phyloP scores from a whole-genome alignment of 202 grass and related monocot species.

The Setaria italica region DNA sequence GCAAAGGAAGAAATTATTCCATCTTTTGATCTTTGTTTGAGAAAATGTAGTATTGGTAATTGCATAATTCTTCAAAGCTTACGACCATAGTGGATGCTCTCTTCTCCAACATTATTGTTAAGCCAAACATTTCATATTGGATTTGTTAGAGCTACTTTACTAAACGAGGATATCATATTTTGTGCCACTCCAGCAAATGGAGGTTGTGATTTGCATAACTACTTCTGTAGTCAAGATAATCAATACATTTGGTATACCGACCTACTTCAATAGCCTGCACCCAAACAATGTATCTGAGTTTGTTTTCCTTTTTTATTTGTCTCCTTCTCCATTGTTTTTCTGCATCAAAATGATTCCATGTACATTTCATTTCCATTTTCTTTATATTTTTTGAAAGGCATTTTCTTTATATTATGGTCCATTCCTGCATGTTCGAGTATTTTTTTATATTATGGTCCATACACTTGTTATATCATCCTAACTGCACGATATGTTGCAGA shows the following conservation, averaged over 20 bases:
- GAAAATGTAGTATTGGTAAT: conserved; percentile 7
- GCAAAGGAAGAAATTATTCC: conserved; percentile 18
- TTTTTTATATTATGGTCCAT: neutral
- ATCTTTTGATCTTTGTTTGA: conserved; percentile 10
- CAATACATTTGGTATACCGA: neutral
- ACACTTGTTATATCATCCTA: neutral
- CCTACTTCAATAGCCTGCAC: conserved; percentile 5
- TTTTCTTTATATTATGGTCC: too few species aligned
- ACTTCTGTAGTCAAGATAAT: neutral
- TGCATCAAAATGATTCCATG: conserved; percentile 25
- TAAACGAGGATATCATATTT: conserved; percentile 9
- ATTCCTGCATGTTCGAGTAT: too few species aligned
- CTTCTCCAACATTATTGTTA: conserved; percentile 27
- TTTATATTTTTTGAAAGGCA: neutral
- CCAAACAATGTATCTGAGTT: conserved; percentile 4
- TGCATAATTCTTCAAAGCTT: conserved; percentile 20
- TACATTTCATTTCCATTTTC: conserved; percentile 20
- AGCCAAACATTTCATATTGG: conserved; percentile 16
- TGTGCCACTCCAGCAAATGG: conserved; percentile 16
- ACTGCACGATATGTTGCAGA: conserved; percentile 45
- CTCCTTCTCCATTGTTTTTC: neutral
- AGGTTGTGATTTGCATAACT: conserved; percentile 12
- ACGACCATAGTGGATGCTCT: conserved; percentile 5
- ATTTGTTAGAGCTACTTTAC: conserved; percentile 7
- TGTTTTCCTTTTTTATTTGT: neutral